Evolutionary conservation across 164 flowering plant genomes (phyloP), one percentile per base, ranked within the genome.

Genomic region (Vitis rotundifolia): DNA sequence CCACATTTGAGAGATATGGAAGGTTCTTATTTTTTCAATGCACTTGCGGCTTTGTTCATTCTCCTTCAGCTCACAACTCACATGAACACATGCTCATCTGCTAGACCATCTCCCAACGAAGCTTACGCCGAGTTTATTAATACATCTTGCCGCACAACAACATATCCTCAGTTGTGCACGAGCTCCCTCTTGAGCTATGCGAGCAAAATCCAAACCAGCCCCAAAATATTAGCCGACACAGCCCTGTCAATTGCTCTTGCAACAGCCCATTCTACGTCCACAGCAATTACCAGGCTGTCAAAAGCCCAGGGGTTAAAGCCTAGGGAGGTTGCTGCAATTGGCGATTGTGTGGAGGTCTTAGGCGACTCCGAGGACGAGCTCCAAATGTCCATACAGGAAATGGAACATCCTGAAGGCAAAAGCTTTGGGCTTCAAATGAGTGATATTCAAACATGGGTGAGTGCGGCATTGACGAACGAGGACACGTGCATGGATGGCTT

Each of bases 401-500:
- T 82, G 75, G 63, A 59, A 19, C 16, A 16, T 2, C 5, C 11
- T 28, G 13, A 37, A 9, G 54, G 68, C 54, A n/a, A 71, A 8
- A 57, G 66, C 19, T 80, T 80, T 47, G 26, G 4, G 56, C 14
- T 63, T 2, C 55, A 47, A 8, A 77, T 77, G 73, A 70, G 58
- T 16, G 64, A 82, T 70, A 48, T 82, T 44, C 73, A 77, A 16
- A 82, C 85, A 9, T 82, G 85, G 82, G 83, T 79, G 3, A 87
- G 91, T 55, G 78, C 91, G 16, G 86, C 91, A 0, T 37, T 85
- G 51, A 87, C 88, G 0, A 74, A 85, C 59, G 80, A 77, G 5
- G 72, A 60, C 16, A 87, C 89, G 11, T 87, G 91, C 68, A 26
- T 73, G 74, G 88, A 87, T 49, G 87, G 87, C 37, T 78, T 85